phyloP scores from a whole-genome alignment of 306 rosid genomes.

The Cucurbita ficifolia region DNA sequence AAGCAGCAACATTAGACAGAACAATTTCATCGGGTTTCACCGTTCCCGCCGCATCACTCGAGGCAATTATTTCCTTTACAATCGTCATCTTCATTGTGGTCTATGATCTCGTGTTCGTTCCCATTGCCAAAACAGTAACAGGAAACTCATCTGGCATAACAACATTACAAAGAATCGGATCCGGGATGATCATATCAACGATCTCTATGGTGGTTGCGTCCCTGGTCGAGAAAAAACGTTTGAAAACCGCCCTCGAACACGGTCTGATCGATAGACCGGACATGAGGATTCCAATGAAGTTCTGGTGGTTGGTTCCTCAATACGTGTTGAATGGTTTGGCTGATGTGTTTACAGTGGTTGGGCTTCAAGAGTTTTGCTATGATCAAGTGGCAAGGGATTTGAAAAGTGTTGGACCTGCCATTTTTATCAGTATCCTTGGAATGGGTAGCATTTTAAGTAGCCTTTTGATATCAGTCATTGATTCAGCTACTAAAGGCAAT shows the following conservation, averaged over 20 bases:
- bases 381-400: constrained; percentile 51
- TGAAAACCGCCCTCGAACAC: constrained; percentile 29
- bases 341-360: constrained; percentile 49
- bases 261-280: constrained; percentile 36
- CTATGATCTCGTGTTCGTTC: constrained; percentile 46
- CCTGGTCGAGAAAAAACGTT: constrained; percentile 40
- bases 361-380: constrained; percentile 66
- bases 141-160: constrained; percentile 49
- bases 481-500: constrained; percentile 16
- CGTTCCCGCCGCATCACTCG: constrained; percentile 54
- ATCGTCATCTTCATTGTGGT: constrained; percentile 23
- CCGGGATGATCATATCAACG: constrained; percentile 33
- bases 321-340: constrained; percentile 41
- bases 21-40: constrained; percentile 23
- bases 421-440: constrained; percentile 44
- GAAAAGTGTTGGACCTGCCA: constrained; percentile 53
- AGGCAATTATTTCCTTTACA: constrained; percentile 10
- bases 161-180: constrained; percentile 54
- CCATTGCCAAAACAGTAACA: constrained; percentile 32
- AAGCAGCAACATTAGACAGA: constrained; percentile 42
- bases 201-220: constrained; percentile 33
- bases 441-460: constrained; percentile 57
- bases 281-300: constrained; percentile 43
- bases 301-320: constrained; percentile 70
- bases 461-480: constrained; percentile 33